Base-by-base conservation (phyloP, 306 rosid genomes). In the Fragaria ananassa region DNA sequence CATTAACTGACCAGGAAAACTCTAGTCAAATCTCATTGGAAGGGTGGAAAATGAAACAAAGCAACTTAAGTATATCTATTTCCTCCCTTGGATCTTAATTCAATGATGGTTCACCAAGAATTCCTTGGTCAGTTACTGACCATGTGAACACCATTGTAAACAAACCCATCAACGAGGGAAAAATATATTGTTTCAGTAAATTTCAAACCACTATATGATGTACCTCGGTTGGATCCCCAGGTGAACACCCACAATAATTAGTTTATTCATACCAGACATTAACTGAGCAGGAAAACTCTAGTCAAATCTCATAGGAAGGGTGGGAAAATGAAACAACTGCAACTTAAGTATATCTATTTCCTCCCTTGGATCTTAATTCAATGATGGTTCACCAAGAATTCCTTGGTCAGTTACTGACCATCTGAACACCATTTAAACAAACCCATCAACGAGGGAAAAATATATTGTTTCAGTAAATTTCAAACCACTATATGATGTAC, bases 401-500 rank as follows among this genome's bases (percentile, higher is more conserved):
- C 19, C 39, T 60, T 13, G 19, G 39, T 60, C 37, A 27, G 66
- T 25, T 60, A 23, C 63, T 57, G 35, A 60, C 19, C 8, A 60
- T 25, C 39, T 27, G 64, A 10, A 60, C 66, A 13, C 35, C 39
- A 25, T 44, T 45, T 35, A 13, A 17, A 50, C 45, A 27, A 49
- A 10, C 8, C 34, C 31, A 54, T 31, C 34, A 44, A 72, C 3
- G 1, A 35, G 17, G 47, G 51, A 95, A 29, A 25, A 17, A 39
- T 66, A 68, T 23, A 29, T 10, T 14, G 18, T 25, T 65, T 19
- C 27, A 65, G 42, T 19, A 65, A 3, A 37, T 35, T 9, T 44
- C 54, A 51, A 68, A 46, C 27, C 25, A 64, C 68, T 25, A 47
- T 27, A 27, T 27, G 27, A 27, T 27, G 27, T 61, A 78, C 98